A percentile compares a stretch with the other conserved stretches of the same genome.
phyloP scores from a whole-genome alignment of 2,329 filamentous ascomycete species.

The Hymenoscyphus occultus region DNA sequence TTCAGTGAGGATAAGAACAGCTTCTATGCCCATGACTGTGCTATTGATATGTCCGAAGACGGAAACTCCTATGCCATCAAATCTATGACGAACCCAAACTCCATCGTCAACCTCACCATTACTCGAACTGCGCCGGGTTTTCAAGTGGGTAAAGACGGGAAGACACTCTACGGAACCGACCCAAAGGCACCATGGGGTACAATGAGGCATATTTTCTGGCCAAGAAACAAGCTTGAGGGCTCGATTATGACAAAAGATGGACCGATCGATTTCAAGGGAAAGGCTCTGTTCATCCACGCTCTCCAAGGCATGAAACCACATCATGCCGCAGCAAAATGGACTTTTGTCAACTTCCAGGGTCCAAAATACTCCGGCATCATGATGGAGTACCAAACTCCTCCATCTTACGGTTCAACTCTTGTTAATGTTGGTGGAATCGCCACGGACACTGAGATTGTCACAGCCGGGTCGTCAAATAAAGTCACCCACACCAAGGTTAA shows the following conservation, averaged over 20 bases:
- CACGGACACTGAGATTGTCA: conserved; percentile 76
- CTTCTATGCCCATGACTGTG: conserved; percentile 84
- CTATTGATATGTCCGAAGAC: conserved; percentile 81
- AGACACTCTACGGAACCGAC: conserved; percentile 82
- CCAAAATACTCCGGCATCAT: conserved; percentile 81
- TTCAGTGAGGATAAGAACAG: conserved; percentile 81
- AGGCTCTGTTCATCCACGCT: conserved; percentile 76
- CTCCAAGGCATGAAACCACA: conserved; percentile 99
- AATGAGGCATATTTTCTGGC: conserved; percentile 95
- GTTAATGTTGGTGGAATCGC: conserved; percentile 82
- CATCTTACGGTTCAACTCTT: conserved; percentile 82
- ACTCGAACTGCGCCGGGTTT: conserved; percentile 76
- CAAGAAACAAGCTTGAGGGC: conserved; percentile 76
- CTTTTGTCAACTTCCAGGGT: conserved; percentile 88
- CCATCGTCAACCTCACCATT: conserved; percentile 83
- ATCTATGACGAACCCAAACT: conserved; percentile 76
- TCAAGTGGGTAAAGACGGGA: conserved; percentile 79
- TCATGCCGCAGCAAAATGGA: conserved; percentile 89
- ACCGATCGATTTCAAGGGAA: conserved; percentile 76
- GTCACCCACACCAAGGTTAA: conserved; percentile 68
- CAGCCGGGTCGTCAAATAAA: conserved; percentile 63
- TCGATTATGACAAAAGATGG: conserved; percentile 80
- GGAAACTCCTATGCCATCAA: conserved; percentile 84
- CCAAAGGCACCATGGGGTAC: conserved; percentile 81
- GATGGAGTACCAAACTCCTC: conserved; percentile 95